Evolutionary conservation across 768 basidiomycete genomes (phyloP), one percentile per base, ranked within the genome.

Genomic region (Exsudoporus frostii): DNA sequence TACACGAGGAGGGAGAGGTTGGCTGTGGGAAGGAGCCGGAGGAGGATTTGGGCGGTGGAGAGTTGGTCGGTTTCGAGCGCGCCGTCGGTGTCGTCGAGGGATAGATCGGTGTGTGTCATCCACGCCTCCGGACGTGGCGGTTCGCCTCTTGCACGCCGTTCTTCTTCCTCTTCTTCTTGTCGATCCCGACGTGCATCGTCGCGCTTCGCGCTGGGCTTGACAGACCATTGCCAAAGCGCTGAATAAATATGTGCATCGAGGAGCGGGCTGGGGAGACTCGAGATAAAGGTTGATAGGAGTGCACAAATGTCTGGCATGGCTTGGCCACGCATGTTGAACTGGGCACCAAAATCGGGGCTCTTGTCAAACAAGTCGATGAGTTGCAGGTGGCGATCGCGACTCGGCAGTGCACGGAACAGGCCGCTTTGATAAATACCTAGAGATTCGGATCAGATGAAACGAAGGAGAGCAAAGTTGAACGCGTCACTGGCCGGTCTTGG

Each of bases 21-120:
- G 13, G 68, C 57, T 2, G 67, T 66, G 1, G 79, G 76, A 6
- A 82, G 72, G 41, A 83, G 72, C 7, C 77, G 76, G n/a, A 83
- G 72, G 46, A 83, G 62, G 58, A 77, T 68, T 51, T 77, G 78
- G 14, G 79, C 79, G 25, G 70, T 68, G 1, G 59, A 56, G 54
- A 82, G 55, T 34, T 73, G 72, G 14, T 68, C 57, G 7, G 59
- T 45, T 54, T 74, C 76, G 24, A 71, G 52, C 43, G 61, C 54
- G 41, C 59, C 53, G 32, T 61, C 61, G 39, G 50, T 30, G 7
- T 61, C 57, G 34, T 55, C 59, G 27, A 58, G 15, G 36, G 50
- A 56, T 14, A 62, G 44, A 20, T 63, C 56, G n/a, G 54, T 58
- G 22, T 45, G 61, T 32, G 29, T 10, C 29, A 14, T 22, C 51